Evolutionary conservation across 805 yeast species (phyloP), one percentile per base, ranked within the genome.

Genomic region (Wickerhamiella allomyrinae): DNA sequence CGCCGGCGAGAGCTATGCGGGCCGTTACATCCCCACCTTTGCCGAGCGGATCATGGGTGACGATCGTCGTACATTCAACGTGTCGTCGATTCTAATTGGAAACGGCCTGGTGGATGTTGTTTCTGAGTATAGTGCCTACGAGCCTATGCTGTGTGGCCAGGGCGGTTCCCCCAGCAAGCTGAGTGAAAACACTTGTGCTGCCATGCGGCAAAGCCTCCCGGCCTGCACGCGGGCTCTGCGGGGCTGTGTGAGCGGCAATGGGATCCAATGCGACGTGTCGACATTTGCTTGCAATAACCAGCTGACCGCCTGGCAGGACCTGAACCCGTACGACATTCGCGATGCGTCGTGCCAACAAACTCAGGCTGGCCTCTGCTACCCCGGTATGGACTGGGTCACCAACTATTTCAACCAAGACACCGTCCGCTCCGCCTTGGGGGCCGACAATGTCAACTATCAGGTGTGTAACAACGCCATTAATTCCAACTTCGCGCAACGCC

Each of bases 1-100:
- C 58, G 79, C 95, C 35, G 95, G 95, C 51, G 95, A 86, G 59
- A 80, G 93, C 7, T 86, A 87, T 56, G 95, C 89, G 15, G 95
- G 96, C 40, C 93, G 85, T 57, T 87, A 89, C 63, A 81, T 87
- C 50, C 98, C 98, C 17, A 82, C 73, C 8, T 82, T 75, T 53
- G 79, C 79, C 17, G 66, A 69, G 31, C 76, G 73, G 46, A 71
- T 75, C 41, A 49, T 65, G 62, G 62, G 52, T 46, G 70, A 56
- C 51, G 51, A 41, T n/a, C 70, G 65, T 50, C 65, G 75, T 43
- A 63, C 70, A 17, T 76, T 79, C 55, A 74, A 83, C 53, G 68
- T 86, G 50, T 65, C 80, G 10, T 82, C 95, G 3, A 77, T 87
- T 15, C 57, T 89, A 57, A 87, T 87, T 55, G 97, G 97, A 48